Percentiles rank a stretch among this genome's conserved stretches.
phyloP scores from a whole-genome alignment of 2,329 filamentous ascomycete genomes.

The Cordyceps cateniannulata region DNA sequence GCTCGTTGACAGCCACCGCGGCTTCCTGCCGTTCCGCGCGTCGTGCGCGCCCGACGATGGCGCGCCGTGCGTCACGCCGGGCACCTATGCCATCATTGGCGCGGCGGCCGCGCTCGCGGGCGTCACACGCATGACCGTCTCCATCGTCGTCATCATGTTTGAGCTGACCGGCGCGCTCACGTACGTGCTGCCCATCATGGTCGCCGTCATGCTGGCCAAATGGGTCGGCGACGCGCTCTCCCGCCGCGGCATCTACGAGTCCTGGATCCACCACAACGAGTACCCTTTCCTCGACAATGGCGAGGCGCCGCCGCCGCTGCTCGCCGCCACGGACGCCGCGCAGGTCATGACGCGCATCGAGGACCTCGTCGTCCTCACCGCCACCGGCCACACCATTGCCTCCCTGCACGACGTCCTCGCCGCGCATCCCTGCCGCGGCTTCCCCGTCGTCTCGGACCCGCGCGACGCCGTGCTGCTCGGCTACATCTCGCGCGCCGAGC shows the following conservation, averaged over 20 bases:
- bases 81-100: constrained; percentile 93
- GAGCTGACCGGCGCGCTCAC: constrained; percentile 93
- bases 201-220: constrained; percentile 95
- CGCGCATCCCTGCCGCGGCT: constrained; percentile 76
- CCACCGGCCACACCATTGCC: constrained; percentile 79
- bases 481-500: constrained; percentile 89
- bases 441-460: constrained; percentile 78
- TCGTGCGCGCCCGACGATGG: constrained; percentile 68
- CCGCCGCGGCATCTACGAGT: constrained; percentile 90
- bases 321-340: constrained; percentile 79
- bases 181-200: constrained; percentile 97
- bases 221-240: constrained; percentile 97
- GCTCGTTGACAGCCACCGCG: constrained; percentile 71
- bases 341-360: constrained; percentile 91
- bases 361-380: constrained; percentile 81
- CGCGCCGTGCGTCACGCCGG: constrained; percentile 81
- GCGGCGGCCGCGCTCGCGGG: constrained; percentile 91
- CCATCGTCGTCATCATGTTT: constrained; percentile 99
- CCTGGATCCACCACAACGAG: constrained; percentile 93
- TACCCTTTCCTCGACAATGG: constrained; percentile 94
- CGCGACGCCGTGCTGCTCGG: constrained; percentile 75
- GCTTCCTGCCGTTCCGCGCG: constrained; percentile 63
- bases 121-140: constrained; percentile 93
- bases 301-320: constrained; percentile 57
- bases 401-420: constrained; percentile 65